Percentiles rank a stretch among this genome's conserved stretches.
Evolutionary conservation across 73 alveolate species (phyloP).

Genomic region (Paramecium tetraurelia): DNA sequence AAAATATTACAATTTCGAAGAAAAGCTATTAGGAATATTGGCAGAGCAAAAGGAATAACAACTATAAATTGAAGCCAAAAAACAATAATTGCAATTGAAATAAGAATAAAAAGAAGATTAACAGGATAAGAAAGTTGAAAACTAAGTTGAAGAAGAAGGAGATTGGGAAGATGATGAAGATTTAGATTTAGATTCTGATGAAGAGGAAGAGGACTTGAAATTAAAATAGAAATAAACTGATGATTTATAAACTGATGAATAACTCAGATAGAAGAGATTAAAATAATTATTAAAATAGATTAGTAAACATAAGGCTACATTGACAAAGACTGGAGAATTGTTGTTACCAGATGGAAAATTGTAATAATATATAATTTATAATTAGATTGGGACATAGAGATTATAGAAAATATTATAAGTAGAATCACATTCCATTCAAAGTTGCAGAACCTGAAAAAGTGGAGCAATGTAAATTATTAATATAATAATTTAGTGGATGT

Average conservation of each 20-base stretch:
- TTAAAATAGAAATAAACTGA: background rate
- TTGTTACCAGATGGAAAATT: conserved; percentile 37
- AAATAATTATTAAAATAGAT: conserved; percentile 14
- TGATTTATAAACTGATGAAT: background rate
- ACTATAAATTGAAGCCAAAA: background rate
- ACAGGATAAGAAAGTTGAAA: background rate
- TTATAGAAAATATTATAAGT: background rate
- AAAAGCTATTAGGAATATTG: background rate
- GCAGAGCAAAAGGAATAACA: background rate
- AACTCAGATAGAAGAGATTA: background rate
- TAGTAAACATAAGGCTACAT: background rate
- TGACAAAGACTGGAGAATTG: conserved; percentile 3
- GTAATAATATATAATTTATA: background rate
- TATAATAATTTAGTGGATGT: background rate
- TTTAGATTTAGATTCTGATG: background rate
- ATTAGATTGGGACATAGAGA: conserved; percentile 38
- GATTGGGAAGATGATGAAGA: conserved; percentile 45
- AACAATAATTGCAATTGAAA: background rate
- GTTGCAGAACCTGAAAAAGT: background rate
- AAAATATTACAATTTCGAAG: conserved; percentile 39
- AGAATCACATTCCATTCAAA: conserved; percentile 19
- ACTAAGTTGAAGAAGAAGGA: background rate
- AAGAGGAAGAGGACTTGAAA: background rate
- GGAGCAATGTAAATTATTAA: background rate
- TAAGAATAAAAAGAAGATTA: background rate